Evolutionary conservation across 805 yeast genomes (phyloP), one percentile per base, ranked within the genome.

Genomic region (Candida pseudofarinosa): DNA sequence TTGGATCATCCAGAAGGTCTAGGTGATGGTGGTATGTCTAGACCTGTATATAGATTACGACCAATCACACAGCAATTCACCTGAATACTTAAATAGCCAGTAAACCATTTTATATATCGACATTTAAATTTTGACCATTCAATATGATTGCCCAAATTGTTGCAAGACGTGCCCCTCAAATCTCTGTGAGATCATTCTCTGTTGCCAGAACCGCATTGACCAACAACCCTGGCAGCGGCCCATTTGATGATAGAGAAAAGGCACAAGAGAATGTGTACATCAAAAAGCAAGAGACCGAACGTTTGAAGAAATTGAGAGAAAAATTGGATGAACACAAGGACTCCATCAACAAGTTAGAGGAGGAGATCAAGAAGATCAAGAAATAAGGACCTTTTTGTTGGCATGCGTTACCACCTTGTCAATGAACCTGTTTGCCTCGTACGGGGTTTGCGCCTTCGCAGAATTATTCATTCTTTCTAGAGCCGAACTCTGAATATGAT

Each of bases 201-300:
- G 53, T 56, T 34, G 33, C 65, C 41, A 59, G 64, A 55, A 49
- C 48, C 31, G 60, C 60, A 32, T 44, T 54, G 15, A 40, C 48
- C 37, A 59, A 59, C 46, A 61, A 62, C 41, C 52, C 62, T 39
- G 46, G 47, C 40, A 46, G 47, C 40, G 49, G 50, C 33, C 40
- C 45, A 30, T 52, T 55, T 14, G 53, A 53, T 39, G 69, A 68
- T 50, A 89, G 95, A 65, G 99, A 93, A 76, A 84, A 79, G 70
- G 96, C 96, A 50, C 83, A 82, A 62, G 99, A 91, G 74, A 88
- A 85, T 63, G 75, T 73, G 57, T 90, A 81, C 73, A 74, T 89
- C 67, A 87, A 80, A 69, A 83, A 88, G 71, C 96, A 85, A 62
- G 96, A 91, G 74, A 85, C 83, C 62, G 96, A 88, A 67, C 88